A percentile compares a stretch with the other conserved stretches of the same genome.
phyloP scores from a whole-genome alignment of 2,329 filamentous ascomycete genomes.

The Cercospora beticola region DNA sequence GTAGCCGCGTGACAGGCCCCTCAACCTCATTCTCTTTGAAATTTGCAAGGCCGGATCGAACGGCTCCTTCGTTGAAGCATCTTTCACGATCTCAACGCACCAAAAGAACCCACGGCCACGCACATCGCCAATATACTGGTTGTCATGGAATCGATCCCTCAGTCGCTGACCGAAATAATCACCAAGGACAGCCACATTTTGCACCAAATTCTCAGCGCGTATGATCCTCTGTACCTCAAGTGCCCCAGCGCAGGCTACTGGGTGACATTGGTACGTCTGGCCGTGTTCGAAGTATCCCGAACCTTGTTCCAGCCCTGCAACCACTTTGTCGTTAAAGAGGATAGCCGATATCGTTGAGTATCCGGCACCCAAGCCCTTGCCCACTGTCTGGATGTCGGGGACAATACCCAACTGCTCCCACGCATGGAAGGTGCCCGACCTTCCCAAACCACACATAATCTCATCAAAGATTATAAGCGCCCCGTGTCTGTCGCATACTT shows the following conservation, averaged over 20 bases:
- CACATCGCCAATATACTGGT: slow-evolving; percentile 57
- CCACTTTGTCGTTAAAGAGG: slow-evolving; percentile 52
- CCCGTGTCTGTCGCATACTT: slow-evolving; percentile 56
- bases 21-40: slow-evolving; percentile 11
- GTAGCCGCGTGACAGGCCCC: slow-evolving; percentile 6
- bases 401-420: slow-evolving; percentile 42
- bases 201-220: slow-evolving; percentile 53
- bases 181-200: slow-evolving; percentile 57
- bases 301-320: slow-evolving; percentile 45
- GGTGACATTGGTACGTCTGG: slow-evolving; percentile 61
- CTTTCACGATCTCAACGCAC: slow-evolving; percentile 30
- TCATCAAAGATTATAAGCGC: slow-evolving; percentile 57
- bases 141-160: slow-evolving; percentile 40
- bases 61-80: slow-evolving; percentile 8
- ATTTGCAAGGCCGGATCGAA: slow-evolving; percentile 11
- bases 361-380: slow-evolving; percentile 63
- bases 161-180: slow-evolving; percentile 45
- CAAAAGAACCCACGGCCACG: slow-evolving; percentile 58
- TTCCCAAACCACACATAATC: slow-evolving; percentile 32
- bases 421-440: slow-evolving; percentile 32
- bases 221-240: slow-evolving; percentile 62
- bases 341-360: slow-evolving; percentile 59
- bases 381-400: slow-evolving; percentile 61
- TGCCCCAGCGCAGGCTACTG: slow-evolving; percentile 58
- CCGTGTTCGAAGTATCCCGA: slow-evolving; percentile 54